These are phyloP conservation scores for Karstenula rhodostoma DNA, from an alignment of 2,329 filamentous ascomycete species.

Conservation along the genomic window DNA sequence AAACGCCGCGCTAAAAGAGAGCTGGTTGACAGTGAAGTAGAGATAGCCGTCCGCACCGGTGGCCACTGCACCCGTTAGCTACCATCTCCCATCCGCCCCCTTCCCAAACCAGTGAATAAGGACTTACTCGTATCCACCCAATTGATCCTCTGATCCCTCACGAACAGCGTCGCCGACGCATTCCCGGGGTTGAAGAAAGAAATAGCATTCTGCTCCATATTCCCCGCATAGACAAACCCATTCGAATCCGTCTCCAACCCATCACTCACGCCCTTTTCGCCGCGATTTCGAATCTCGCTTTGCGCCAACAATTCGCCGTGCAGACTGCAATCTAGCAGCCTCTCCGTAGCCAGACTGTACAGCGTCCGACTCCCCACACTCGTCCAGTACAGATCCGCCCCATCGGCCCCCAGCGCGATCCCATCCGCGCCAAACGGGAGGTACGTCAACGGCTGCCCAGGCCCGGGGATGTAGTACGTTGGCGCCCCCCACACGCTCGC, in stretches of 20 bases:
- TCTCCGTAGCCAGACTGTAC: conserved; percentile 56
- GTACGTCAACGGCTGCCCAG: conserved; percentile 48
- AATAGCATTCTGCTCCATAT: conserved; percentile 56
- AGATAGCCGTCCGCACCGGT: conserved; percentile 58
- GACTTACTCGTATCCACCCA: conserved; percentile 20
- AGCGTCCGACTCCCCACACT: conserved; percentile 55
- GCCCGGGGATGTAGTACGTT: conserved; percentile 52
- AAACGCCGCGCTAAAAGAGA: conserved; percentile 48
- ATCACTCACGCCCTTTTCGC: conserved; percentile 61
- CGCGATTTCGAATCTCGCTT: conserved; percentile 52
- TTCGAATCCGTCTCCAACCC: conserved; percentile 63
- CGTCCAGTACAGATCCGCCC: conserved; percentile 57
- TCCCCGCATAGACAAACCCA: conserved; percentile 58
- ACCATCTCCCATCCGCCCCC: too few species aligned
- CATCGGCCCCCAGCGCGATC: conserved; percentile 60
- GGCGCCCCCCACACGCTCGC: conserved; percentile 59
- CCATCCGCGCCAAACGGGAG: conserved; percentile 59
- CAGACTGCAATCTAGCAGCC: conserved; percentile 50
- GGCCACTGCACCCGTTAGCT: conserved; percentile 36
- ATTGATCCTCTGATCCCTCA: conserved; percentile 16
- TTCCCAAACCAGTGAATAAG: neutral
- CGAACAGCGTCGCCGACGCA: conserved; percentile 51
- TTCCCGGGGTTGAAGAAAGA: conserved; percentile 56
- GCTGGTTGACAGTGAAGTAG: conserved; percentile 64
- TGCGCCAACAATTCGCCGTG: conserved; percentile 56